Conservation (phyloP, 768 basidiomycete species). For the Tephrocybe rancida region DNA sequence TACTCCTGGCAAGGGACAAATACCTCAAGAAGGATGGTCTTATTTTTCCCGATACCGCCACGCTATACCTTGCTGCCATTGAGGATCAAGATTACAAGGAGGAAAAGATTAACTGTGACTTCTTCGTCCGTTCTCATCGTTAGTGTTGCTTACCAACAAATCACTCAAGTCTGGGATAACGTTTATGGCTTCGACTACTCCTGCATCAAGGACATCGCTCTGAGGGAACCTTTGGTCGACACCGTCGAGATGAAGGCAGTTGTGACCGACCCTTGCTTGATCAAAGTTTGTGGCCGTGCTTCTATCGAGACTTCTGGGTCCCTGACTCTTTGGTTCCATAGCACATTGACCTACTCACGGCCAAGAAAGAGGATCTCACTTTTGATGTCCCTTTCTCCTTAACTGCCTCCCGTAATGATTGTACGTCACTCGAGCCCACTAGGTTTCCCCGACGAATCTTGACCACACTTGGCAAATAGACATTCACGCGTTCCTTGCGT, state of each 20-base stretch:
- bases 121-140: background rate
- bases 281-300: slow-evolving; percentile 78
- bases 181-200: slow-evolving; percentile 99
- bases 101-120: slow-evolving; percentile 98
- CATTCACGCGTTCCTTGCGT: slow-evolving; percentile 96
- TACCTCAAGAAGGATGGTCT: slow-evolving; percentile 90
- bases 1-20: slow-evolving; percentile 94
- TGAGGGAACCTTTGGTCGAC: slow-evolving; percentile 95
- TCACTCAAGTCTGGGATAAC: slow-evolving; percentile 99
- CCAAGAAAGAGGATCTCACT: slow-evolving; percentile 92
- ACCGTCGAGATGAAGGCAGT: slow-evolving; percentile 98
- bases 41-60: slow-evolving; percentile 96
- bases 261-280: slow-evolving; percentile 86
- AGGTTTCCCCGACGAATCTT: background rate
- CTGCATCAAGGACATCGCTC: slow-evolving; percentile 98
- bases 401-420: slow-evolving; percentile 86
- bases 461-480: slow-evolving; percentile 45
- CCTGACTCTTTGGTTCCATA: slow-evolving; percentile 27
- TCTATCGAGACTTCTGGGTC: background rate
- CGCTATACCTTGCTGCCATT: slow-evolving; percentile 92
- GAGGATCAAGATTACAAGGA: slow-evolving; percentile 99
- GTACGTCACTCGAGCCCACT: slow-evolving; percentile 46
- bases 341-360: slow-evolving; percentile 90
- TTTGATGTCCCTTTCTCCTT: slow-evolving; percentile 84
- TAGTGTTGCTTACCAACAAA: slow-evolving; percentile 1